Percentiles rank a stretch among this genome's conserved stretches.
phyloP scores from a whole-genome alignment of 2,329 filamentous ascomycete genomes.

The Penicillium sp. region DNA sequence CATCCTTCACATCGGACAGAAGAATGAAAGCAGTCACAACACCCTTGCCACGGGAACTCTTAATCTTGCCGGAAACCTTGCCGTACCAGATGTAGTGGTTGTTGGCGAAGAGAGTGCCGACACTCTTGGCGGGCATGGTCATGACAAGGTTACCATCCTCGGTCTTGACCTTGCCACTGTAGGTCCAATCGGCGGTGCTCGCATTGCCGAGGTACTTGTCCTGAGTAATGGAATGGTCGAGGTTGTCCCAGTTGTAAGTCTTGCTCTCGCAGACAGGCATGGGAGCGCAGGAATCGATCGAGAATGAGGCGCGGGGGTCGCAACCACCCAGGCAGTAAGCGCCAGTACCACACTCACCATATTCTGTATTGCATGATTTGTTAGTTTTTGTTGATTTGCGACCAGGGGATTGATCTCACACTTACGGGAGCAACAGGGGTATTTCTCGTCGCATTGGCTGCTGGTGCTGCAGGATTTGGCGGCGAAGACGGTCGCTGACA shows the following conservation, averaged over 20 bases:
- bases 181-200: constrained; percentile 79
- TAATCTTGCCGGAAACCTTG: constrained; percentile 80
- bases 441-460: constrained; percentile 60
- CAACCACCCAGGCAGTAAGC: constrained; percentile 96
- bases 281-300: constrained; percentile 80
- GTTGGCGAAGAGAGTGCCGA: constrained; percentile 81
- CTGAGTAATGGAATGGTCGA: constrained; percentile 69
- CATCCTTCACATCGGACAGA: constrained; percentile 92
- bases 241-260: constrained; percentile 69
- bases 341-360: constrained; percentile 87
- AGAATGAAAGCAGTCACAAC: constrained; percentile 98
- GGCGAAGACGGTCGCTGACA: constrained; percentile 36
- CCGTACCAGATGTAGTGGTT: constrained; percentile 97
- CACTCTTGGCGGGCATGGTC: constrained; percentile 83
- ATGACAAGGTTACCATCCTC: constrained; percentile 68
- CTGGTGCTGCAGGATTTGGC: constrained; percentile 41
- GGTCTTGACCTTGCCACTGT: constrained; percentile 69
- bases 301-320: constrained; percentile 80
- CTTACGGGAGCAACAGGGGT: constrained; percentile 80
- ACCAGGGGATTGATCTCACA: constrained; percentile 23
- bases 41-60: constrained; percentile 78
- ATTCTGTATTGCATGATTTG: constrained; percentile 58
- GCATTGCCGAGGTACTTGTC: constrained; percentile 84
- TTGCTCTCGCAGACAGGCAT: constrained; percentile 76
- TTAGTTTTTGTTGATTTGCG: constrained; percentile 7